phyloP scores from a whole-genome alignment of 164 flowering plant genomes.

The Macadamia integrifolia region DNA sequence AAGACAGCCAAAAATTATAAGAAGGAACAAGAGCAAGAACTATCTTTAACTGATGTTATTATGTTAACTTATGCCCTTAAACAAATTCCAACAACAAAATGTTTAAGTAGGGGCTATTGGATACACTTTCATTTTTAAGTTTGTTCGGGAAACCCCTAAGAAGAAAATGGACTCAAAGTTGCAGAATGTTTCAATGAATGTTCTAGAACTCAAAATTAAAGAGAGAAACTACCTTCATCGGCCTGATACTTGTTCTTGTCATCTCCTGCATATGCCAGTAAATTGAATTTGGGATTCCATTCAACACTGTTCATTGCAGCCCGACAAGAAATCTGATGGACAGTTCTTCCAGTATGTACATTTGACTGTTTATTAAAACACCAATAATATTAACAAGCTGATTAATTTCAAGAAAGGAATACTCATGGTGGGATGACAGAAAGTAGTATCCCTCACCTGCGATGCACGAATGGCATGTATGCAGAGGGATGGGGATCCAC shows the following conservation, averaged over 20 bases:
- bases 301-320: slow-evolving; percentile 99
- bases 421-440: slow-evolving; percentile 2
- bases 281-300: slow-evolving; percentile 91
- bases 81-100: too few relatives aligned
- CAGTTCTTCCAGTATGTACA: slow-evolving; percentile 79
- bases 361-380: slow-evolving; percentile 51
- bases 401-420: not conserved
- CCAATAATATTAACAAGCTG: slow-evolving; percentile 2
- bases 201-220: not conserved
- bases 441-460: not conserved
- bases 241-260: slow-evolving; percentile 92
- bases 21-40: too few relatives aligned
- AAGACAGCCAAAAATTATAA: too few relatives aligned
- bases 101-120: too few relatives aligned
- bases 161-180: too few relatives aligned
- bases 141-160: too few relatives aligned
- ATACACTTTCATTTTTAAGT: too few relatives aligned
- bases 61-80: too few relatives aligned
- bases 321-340: slow-evolving; percentile 89
- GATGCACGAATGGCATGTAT: not conserved
- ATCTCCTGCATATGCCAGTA: slow-evolving; percentile 96
- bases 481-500: not conserved
- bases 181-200: not conserved
- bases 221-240: slow-evolving; percentile 66
- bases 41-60: too few relatives aligned